phyloP scores from a whole-genome alignment of 2,329 filamentous ascomycete genomes.

The Trichoderma brevicompactum region DNA sequence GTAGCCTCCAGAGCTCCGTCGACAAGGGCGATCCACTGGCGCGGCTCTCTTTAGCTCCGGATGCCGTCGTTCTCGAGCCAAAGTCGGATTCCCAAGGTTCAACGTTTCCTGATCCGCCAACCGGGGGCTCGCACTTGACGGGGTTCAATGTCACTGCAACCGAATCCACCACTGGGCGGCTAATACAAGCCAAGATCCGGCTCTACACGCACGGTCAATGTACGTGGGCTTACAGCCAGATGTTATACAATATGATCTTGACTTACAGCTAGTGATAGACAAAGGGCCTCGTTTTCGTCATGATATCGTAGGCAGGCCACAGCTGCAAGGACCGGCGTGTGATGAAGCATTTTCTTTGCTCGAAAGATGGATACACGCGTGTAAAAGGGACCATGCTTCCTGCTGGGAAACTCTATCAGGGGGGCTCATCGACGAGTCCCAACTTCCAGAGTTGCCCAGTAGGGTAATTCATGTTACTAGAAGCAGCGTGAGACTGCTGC shows the following conservation, averaged over 20 bases:
- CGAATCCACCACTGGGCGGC: neutral
- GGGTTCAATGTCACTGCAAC: conserved; percentile 24
- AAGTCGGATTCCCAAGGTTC: conserved; percentile 25
- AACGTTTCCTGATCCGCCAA: conserved; percentile 25
- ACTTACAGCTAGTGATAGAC: conserved; percentile 15
- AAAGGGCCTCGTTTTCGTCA: neutral
- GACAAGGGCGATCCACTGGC: neutral
- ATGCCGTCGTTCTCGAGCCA: conserved; percentile 21
- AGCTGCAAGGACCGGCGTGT: conserved; percentile 6
- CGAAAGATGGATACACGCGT: conserved; percentile 24
- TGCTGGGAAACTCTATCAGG: conserved; percentile 27
- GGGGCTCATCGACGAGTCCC: conserved; percentile 7
- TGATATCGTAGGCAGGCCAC: conserved; percentile 28
- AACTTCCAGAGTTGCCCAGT: conserved; percentile 19
- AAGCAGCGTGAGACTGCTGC: neutral
- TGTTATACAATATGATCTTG: neutral
- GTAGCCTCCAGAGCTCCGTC: neutral
- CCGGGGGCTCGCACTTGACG: conserved; percentile 25
- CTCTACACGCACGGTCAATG: conserved; percentile 23
- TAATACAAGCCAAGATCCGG: conserved; percentile 23
- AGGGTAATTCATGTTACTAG: conserved; percentile 18
- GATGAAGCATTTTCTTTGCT: conserved; percentile 23
- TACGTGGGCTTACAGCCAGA: conserved; percentile 4
- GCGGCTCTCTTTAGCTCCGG: conserved; percentile 6
- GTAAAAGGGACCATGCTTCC: conserved; percentile 15